Percentiles rank a stretch among this genome's conserved stretches.
Conservation (phyloP, 495 filamentous ascomycete species). For the Evansstolkia leycettana region DNA sequence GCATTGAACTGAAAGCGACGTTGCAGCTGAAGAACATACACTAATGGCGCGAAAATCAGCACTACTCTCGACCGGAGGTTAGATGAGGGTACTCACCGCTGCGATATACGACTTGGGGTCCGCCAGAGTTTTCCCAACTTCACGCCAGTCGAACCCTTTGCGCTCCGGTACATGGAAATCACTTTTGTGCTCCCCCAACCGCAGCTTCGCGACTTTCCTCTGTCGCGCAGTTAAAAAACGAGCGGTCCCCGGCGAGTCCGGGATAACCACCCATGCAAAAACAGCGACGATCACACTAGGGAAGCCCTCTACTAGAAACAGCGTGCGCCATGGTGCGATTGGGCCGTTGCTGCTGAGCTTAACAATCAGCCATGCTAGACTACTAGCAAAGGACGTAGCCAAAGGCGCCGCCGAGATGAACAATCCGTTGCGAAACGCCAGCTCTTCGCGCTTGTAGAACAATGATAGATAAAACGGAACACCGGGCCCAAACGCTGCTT, state of each 20-base stretch:
- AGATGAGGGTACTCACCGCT: conserved; percentile 31
- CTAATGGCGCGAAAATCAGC: conserved; percentile 10
- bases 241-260: conserved; percentile 40
- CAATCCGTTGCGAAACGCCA: conserved; percentile 48
- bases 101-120: conserved; percentile 61
- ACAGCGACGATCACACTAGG: conserved; percentile 46
- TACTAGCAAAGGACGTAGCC: conserved; percentile 58
- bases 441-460: conserved; percentile 48
- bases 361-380: conserved; percentile 46
- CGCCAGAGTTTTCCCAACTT: conserved; percentile 38
- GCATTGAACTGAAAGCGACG: conserved; percentile 46
- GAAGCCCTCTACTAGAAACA: conserved; percentile 52
- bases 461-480: conserved; percentile 51
- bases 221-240: conserved; percentile 35
- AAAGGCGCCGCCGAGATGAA: conserved; percentile 52
- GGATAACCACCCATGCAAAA: conserved; percentile 39
- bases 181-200: conserved; percentile 26
- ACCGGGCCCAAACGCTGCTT: conserved; percentile 51
- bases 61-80: neutral
- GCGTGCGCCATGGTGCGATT: conserved; percentile 46
- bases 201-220: conserved; percentile 33
- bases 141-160: conserved; percentile 32
- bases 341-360: conserved; percentile 32
- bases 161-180: conserved; percentile 10
- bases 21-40: conserved; percentile 49